Percentiles rank a stretch among this genome's conserved stretches.
Evolutionary conservation across 441 rosid genomes (phyloP).

Genomic region (Syzygium malaccense): DNA sequence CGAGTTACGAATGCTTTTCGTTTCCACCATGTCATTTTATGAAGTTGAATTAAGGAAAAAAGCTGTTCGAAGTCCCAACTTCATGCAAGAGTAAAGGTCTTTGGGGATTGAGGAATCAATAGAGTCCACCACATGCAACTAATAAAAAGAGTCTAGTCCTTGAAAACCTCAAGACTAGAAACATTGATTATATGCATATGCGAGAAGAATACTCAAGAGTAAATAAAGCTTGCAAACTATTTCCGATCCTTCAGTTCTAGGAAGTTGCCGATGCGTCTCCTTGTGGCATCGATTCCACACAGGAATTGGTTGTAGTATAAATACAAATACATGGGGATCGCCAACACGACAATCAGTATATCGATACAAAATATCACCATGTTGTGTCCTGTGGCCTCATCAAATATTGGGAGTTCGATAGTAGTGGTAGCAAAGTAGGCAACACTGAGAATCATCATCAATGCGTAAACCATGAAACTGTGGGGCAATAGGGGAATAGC

Average conservation of each 20-base stretch:
- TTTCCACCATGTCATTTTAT: not conserved
- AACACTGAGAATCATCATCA: accelerated
- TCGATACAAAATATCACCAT: accelerated
- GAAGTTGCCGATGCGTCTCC: not conserved
- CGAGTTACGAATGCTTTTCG: not conserved
- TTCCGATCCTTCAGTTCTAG: not conserved
- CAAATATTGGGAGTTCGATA: not conserved
- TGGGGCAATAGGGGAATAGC: not conserved
- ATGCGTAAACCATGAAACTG: accelerated
- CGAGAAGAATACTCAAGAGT: not conserved
- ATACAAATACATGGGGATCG: too few relatives aligned
- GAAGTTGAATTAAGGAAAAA: not conserved
- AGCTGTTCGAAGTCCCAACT: not conserved
- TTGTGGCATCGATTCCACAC: accelerated
- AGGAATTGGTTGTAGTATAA: not conserved
- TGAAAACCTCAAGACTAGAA: not conserved
- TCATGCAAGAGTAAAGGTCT: not conserved
- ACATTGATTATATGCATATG: not conserved
- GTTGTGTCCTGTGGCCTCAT: accelerated
- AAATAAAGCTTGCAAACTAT: not conserved
- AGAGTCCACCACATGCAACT: not conserved
- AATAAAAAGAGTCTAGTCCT: not conserved
- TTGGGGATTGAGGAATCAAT: accelerated
- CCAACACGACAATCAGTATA: too few relatives aligned
- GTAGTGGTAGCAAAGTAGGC: accelerated